Evolutionary conservation across 495 filamentous ascomycete species (phyloP).

Genomic region (Podospora appendiculata): DNA sequence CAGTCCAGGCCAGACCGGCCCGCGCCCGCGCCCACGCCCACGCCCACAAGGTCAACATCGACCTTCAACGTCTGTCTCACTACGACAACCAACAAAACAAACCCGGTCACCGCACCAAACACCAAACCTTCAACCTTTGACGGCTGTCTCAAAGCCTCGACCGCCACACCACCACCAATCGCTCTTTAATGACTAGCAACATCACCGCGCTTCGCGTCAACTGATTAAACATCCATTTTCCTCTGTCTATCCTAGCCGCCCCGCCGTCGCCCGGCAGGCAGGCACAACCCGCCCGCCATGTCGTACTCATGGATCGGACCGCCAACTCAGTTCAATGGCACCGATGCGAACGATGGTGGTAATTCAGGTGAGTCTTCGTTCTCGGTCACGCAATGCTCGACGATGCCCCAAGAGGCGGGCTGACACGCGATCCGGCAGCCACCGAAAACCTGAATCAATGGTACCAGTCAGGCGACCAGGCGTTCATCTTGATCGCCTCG

Average conservation of each 20-base stretch:
- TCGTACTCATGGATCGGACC: slow-evolving; percentile 81
- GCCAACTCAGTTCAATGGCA: slow-evolving; percentile 68
- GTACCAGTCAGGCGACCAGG: slow-evolving; percentile 53
- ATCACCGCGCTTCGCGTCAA: not conserved
- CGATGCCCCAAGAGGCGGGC: not conserved
- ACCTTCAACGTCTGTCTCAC: no score
- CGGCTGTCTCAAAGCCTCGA: not conserved
- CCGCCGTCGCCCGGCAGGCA: not conserved
- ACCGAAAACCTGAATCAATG: slow-evolving; percentile 84
- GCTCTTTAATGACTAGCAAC: not conserved
- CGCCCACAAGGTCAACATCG: no score
- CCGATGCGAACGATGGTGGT: slow-evolving; percentile 62
- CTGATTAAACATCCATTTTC: not conserved
- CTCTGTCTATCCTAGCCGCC: not conserved
- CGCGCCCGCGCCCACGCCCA: no score
- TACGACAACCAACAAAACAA: no score
- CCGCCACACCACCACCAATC: not conserved
- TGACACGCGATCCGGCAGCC: slow-evolving; percentile 34
- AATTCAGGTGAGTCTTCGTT: slow-evolving; percentile 60
- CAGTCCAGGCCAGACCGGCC: no score
- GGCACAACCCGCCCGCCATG: slow-evolving; percentile 30
- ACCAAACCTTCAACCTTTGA: not conserved
- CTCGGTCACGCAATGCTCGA: not conserved
- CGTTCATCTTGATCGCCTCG: slow-evolving; percentile 85
- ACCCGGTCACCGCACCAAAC: not conserved